These are phyloP conservation scores for Parathielavia hyrcaniae DNA, from an alignment of 495 filamentous ascomycete genomes.

Conservation along the genomic window DNA sequence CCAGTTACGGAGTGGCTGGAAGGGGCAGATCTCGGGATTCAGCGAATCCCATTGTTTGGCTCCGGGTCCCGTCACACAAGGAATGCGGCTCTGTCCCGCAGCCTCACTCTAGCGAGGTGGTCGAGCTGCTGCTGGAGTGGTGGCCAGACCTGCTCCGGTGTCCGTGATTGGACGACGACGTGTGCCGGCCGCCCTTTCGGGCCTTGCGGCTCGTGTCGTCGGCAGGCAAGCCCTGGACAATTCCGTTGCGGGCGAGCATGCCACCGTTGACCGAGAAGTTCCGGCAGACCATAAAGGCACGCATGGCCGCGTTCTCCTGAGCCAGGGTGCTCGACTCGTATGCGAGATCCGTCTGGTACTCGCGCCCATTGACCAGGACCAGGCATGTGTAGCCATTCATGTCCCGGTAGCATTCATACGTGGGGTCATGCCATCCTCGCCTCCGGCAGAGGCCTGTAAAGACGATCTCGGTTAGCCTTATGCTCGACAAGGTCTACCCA, in stretches of 20 bases:
- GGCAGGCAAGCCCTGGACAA: constrained; percentile 79
- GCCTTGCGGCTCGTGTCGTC: constrained; percentile 46
- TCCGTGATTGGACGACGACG: constrained; percentile 38
- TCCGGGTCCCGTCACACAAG: constrained; percentile 4
- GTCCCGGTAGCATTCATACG: constrained; percentile 74
- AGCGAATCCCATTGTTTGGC: constrained; percentile 18
- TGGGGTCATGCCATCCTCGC: constrained; percentile 89
- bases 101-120: constrained; percentile 46
- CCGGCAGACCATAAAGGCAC: constrained; percentile 94
- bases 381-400: constrained; percentile 77
- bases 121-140: constrained; percentile 55
- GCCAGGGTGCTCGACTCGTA: constrained; percentile 76
- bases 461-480: constrained; percentile 40
- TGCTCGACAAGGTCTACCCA: constrained; percentile 28
- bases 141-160: constrained; percentile 39
- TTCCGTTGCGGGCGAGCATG: constrained; percentile 74
- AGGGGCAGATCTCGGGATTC: constrained; percentile 8
- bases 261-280: constrained; percentile 98
- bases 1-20: constrained; percentile 5
- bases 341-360: constrained; percentile 87
- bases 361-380: constrained; percentile 91
- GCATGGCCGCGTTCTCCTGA: constrained; percentile 91
- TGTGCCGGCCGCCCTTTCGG: constrained; percentile 41
- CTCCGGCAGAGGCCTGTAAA: constrained; percentile 86
- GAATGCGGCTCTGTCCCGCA: constrained; percentile 13